Evolutionary conservation across 75 land plant genomes (phyloP).

Genomic region (Picea sitchensis): DNA sequence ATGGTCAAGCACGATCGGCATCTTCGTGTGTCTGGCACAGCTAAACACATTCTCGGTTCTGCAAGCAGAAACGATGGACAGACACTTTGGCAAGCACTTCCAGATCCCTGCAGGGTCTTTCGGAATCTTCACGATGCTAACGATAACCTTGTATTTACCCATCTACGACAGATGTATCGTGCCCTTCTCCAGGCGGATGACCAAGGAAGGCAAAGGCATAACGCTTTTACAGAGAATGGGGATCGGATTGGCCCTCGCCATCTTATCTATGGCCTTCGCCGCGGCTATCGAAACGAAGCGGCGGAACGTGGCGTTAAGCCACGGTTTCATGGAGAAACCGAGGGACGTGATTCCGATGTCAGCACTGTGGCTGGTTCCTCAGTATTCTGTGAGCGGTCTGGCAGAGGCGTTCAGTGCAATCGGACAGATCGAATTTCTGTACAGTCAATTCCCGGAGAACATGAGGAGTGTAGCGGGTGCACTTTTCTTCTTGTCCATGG

Average conservation of each 20-base stretch:
- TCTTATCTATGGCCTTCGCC: slow-evolving; percentile 54
- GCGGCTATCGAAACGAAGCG: slow-evolving; percentile 53
- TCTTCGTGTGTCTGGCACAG: slow-evolving; percentile 57
- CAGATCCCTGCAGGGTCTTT: slow-evolving; percentile 63
- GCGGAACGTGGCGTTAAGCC: slow-evolving; percentile 21
- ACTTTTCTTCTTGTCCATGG: slow-evolving; percentile 51
- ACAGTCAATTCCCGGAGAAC: slow-evolving; percentile 65
- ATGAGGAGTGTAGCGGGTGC: slow-evolving; percentile 69
- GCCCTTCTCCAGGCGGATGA: slow-evolving; percentile 37
- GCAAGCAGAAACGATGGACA: slow-evolving; percentile 67
- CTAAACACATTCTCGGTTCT: slow-evolving; percentile 69
- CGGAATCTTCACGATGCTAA: slow-evolving; percentile 35
- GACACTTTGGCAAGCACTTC: slow-evolving; percentile 33
- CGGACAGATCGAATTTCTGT: slow-evolving; percentile 62
- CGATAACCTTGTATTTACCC: slow-evolving; percentile 50
- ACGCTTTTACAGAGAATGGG: slow-evolving; percentile 68
- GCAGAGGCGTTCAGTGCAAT: slow-evolving; percentile 52
- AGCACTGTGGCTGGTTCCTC: slow-evolving; percentile 47
- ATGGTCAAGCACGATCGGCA: slow-evolving; percentile 64
- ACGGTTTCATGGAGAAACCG: slow-evolving; percentile 5
- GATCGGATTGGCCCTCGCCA: slow-evolving; percentile 39
- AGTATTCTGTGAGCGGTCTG: slow-evolving; percentile 49
- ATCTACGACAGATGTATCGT: slow-evolving; percentile 58
- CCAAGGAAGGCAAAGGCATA: slow-evolving; percentile 39
- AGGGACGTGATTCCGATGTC: slow-evolving; percentile 31